Evolutionary conservation across 2,329 filamentous ascomycete genomes (phyloP), one percentile per base, ranked within the genome.

Genomic region (Peltaster fructicola): DNA sequence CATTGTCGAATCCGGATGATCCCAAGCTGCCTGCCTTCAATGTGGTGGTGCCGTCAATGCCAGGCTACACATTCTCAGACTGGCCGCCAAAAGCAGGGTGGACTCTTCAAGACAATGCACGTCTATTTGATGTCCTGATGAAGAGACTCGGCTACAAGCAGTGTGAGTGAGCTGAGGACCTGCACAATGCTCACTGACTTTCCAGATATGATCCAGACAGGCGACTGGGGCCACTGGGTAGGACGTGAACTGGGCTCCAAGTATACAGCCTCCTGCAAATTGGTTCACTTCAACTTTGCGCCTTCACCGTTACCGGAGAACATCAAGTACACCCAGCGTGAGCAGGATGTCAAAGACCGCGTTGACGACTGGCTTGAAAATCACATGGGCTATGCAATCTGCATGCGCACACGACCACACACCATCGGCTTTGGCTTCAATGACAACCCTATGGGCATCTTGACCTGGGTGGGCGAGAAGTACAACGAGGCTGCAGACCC

Each of bases 41-140:
- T 30, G 50, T 69, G 7, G 59, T 73, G 0, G 64, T 64, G 0
- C 67, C 67, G 0, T 67, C 61, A 5, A 46, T 73, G 2, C 66
- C 67, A 1, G 61, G 63, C 22, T 64, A 55, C 31, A 54, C 61
- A 36, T 61, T 68, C 48, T 59, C 47, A 1, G 35, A 36, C 5
- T 33, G 40, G 4, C 44, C 51, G 5, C 39, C 40, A 2, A 24
- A 33, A 1, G 32, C 30, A 4, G 41, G 39, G 4, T 56, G 52
- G 51, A 51, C 40, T 3, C 33, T 50, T 8, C 39, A 44, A 14
- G 49, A 56, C 26, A 52, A 45, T 2, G 47, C 52, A 5, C 39
- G 46, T 1, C 21, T 53, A 7, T 52, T 54, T 22, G 37, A 56
- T 26, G 39, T 33, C 4, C 36, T 57, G 3, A 54, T 56, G 52